Evolutionary conservation across 2,329 filamentous ascomycete species (phyloP).

Genomic region (Mollisia scopiformis): DNA sequence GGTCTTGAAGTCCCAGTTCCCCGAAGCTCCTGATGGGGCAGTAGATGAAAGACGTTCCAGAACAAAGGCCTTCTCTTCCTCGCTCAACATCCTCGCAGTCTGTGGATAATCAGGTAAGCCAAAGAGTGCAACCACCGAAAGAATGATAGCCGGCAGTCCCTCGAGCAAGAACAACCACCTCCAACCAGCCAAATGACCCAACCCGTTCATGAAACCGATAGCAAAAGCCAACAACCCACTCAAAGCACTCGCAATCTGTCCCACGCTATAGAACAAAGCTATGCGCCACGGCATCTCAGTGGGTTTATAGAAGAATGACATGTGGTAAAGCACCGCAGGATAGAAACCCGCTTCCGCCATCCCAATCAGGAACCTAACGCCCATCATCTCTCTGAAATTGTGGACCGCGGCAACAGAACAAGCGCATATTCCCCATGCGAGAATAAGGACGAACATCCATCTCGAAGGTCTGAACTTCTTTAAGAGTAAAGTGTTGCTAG

Average conservation of each 20-base stretch:
- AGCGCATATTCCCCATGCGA: constrained; percentile 41
- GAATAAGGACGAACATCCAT: constrained; percentile 33
- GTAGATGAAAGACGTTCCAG: constrained; percentile 32
- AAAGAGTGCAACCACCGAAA: constrained; percentile 36
- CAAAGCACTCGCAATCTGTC: constrained; percentile 39
- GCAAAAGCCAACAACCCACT: constrained; percentile 42
- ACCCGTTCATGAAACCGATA: constrained; percentile 42
- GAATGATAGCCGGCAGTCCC: constrained; percentile 38
- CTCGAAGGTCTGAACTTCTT: constrained; percentile 38
- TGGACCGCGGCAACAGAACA: constrained; percentile 41
- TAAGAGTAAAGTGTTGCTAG: constrained; percentile 42
- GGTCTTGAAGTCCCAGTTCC: constrained; percentile 38
- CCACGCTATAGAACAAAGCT: constrained; percentile 42
- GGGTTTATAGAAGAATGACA: constrained; percentile 44
- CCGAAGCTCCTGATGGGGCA: constrained; percentile 37
- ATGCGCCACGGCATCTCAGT: constrained; percentile 40
- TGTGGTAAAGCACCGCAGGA: constrained; percentile 41
- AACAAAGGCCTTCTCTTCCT: constrained; percentile 33
- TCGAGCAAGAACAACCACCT: constrained; percentile 43
- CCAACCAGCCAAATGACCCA: constrained; percentile 39
- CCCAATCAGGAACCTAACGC: constrained; percentile 42
- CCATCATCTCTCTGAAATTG: constrained; percentile 42
- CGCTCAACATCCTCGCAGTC: constrained; percentile 35
- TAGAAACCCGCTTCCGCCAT: constrained; percentile 42
- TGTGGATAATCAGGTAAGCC: constrained; percentile 40